These are phyloP conservation scores for Blepharisma undulans DNA, from an alignment of 169 alveolate species.

Conservation along the genomic window DNA sequence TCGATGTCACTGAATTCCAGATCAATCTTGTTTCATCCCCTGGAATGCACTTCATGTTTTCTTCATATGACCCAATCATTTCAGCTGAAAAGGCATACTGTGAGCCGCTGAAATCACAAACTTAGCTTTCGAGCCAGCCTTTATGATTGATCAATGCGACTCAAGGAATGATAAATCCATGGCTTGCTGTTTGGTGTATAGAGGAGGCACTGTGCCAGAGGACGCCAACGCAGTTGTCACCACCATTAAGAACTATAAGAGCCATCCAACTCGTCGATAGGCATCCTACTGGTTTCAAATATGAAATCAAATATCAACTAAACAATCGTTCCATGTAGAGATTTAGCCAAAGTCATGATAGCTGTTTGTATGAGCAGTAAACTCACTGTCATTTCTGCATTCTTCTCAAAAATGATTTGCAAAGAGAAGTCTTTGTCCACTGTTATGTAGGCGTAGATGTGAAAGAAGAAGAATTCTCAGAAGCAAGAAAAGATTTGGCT, in stretches of 20 bases:
- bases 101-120: constrained; percentile 97
- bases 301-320: constrained; percentile 99
- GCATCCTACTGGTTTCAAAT: constrained; percentile 99
- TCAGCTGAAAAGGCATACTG: constrained; percentile 99
- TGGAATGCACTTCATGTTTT: constrained; percentile 98
- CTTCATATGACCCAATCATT: constrained; percentile 96
- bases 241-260: constrained; percentile 95
- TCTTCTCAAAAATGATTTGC: constrained; percentile 96
- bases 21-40: constrained; percentile 99
- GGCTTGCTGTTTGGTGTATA: constrained; percentile 97
- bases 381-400: constrained; percentile 98
- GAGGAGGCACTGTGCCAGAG: constrained; percentile 99
- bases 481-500: constrained; percentile 98
- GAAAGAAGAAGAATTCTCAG: constrained; percentile 99
- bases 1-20: constrained; percentile 98
- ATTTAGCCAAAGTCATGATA: constrained; percentile 97
- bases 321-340: constrained; percentile 99
- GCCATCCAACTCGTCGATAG: constrained; percentile 97
- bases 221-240: constrained; percentile 99
- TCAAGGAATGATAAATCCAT: constrained; percentile 99
- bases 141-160: constrained; percentile 98
- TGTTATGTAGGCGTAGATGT: constrained; percentile 99
- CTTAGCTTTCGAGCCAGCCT: constrained; percentile 98
- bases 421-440: constrained; percentile 99
- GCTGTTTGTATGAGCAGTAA: constrained; percentile 98